Evolutionary conservation across 1,284 basidiomycete genomes (phyloP), one percentile per base, ranked within the genome.

Genomic region (Gomphus sp.): DNA sequence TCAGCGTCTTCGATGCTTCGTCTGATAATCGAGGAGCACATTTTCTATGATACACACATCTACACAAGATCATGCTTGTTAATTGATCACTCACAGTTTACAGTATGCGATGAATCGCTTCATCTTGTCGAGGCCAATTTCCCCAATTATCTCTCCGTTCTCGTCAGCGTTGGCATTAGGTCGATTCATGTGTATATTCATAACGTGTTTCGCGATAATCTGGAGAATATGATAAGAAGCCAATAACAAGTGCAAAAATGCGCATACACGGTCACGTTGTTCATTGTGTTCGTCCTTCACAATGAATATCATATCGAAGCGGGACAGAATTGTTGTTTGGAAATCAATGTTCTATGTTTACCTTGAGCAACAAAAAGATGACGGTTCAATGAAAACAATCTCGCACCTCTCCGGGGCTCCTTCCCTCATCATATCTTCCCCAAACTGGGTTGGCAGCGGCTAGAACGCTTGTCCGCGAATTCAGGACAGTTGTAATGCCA

Each of bases 261-360:
- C 53, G 71, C 81, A 33, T 60, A 91, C 92, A 69, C 87, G 84
- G 72, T 99, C 97, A 51, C 97, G 82, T 55, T 80, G 77, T 73
- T 99, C 97, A 70, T 98, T 93, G 72, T 99, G 97, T 68, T 98
- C 95, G 69, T 99, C 97, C 71, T 92, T 95, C 64, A 99, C 91
- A 66, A 99, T 97, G 76, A 99, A 99, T 68, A 99, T 99, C 97
- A 99, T 98, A 70, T 99, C 97, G 73, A 99, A 99, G 62, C 97
- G 88, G 56, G 93, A 98, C 72, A 99, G 73, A 68, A 99, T 98
- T 0, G 97, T 99, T 2, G 97, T 98, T 74, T 98, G 95, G 72
- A 98, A 98, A 71, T 98, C 95, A 61, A 98, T 98, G 70, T 98
- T 98, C 89, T 93, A 64, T 11, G 49, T 16, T 55, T 36, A 39